phyloP scores from a whole-genome alignment of 306 rosid species.

The Purshia tridentata region DNA sequence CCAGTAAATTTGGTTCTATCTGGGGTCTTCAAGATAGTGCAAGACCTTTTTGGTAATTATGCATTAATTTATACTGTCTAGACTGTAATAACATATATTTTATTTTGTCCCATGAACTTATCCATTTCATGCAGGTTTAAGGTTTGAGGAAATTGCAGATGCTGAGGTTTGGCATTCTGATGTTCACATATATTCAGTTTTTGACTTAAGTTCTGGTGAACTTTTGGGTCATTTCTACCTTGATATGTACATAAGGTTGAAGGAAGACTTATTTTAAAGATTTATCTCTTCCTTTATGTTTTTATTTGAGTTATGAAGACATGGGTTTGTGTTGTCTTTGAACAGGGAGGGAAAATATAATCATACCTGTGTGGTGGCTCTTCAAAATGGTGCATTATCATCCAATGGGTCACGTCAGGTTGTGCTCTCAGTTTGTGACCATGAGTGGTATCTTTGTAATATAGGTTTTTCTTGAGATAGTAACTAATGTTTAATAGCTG shows the following conservation, averaged over 20 bases:
- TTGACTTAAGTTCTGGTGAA: constrained; percentile 75
- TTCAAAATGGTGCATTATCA: constrained; percentile 81
- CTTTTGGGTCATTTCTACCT: constrained; percentile 87
- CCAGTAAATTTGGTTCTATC: constrained; percentile 84
- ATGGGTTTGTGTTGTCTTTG: constrained; percentile 28
- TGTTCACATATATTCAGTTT: constrained; percentile 69
- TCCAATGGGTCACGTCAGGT: constrained; percentile 68
- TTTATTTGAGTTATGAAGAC: constrained; percentile 27
- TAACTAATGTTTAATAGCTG: constrained; percentile 2
- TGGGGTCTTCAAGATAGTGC: constrained; percentile 86
- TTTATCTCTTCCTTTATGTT: constrained; percentile 9
- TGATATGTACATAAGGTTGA: constrained; percentile 74
- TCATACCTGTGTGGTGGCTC: constrained; percentile 84
- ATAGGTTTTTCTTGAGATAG: not conserved
- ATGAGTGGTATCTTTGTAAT: not conserved
- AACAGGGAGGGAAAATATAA: constrained; percentile 82
- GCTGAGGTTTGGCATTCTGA: constrained; percentile 89
- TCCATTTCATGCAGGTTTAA: constrained; percentile 54
- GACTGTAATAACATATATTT: not conserved
- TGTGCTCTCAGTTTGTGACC: not conserved
- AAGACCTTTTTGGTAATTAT: constrained; percentile 80
- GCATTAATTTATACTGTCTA: not conserved
- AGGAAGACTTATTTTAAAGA: constrained; percentile 6
- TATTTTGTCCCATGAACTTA: constrained; percentile 9
- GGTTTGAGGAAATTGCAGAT: constrained; percentile 75